A percentile compares a stretch with the other conserved stretches of the same genome.
phyloP scores from a whole-genome alignment of 2,329 filamentous ascomycete genomes.

The Aspergillus fumigatiaffinis region DNA sequence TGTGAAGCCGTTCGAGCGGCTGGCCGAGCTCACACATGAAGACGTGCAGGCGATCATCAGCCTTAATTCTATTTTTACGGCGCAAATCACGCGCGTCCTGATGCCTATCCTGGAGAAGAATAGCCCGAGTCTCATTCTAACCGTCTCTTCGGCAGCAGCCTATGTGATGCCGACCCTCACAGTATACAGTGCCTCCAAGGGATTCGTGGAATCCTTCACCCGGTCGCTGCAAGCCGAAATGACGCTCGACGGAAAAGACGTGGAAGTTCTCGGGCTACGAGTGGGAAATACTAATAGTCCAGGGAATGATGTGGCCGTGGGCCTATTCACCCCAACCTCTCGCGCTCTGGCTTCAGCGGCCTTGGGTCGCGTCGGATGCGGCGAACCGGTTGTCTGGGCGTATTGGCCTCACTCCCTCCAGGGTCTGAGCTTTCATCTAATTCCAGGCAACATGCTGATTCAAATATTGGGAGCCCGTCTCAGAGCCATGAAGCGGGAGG shows the following conservation, averaged over 20 bases:
- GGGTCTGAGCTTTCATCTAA: background rate
- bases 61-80: constrained; percentile 50
- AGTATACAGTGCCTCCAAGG: constrained; percentile 47
- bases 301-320: constrained; percentile 18
- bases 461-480: background rate
- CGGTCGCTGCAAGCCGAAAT: constrained; percentile 43
- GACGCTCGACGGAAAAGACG: constrained; percentile 29
- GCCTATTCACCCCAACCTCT: constrained; percentile 27
- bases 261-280: constrained; percentile 39
- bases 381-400: constrained; percentile 23
- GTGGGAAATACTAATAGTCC: constrained; percentile 31
- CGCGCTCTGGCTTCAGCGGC: constrained; percentile 27
- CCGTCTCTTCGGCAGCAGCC: constrained; percentile 47
- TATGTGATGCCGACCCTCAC: constrained; percentile 46
- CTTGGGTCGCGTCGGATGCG: constrained; percentile 35
- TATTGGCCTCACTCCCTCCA: constrained; percentile 34
- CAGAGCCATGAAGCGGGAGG: background rate
- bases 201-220: constrained; percentile 42
- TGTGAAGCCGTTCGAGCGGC: constrained; percentile 29
- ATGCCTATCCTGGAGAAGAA: constrained; percentile 43
- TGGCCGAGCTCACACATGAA: constrained; percentile 34
- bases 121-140: constrained; percentile 48
- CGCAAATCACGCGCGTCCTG: constrained; percentile 46
- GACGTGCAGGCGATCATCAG: constrained; percentile 44
- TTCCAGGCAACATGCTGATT: background rate